These are phyloP conservation scores for Penicillium paxilli DNA, from an alignment of 495 filamentous ascomycete genomes.

Conservation along the genomic window DNA sequence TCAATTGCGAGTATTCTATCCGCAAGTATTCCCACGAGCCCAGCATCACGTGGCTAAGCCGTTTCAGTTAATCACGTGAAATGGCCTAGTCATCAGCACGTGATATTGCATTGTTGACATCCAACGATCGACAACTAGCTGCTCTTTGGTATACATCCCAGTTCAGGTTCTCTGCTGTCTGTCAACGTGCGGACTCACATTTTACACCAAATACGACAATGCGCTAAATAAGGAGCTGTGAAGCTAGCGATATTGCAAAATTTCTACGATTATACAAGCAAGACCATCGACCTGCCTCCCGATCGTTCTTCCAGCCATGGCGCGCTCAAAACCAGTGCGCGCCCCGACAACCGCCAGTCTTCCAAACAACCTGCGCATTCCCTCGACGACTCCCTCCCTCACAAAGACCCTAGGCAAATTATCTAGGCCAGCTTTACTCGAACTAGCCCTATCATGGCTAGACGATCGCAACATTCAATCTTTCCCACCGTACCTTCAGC, in stretches of 20 bases:
- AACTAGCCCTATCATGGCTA: slow-evolving; percentile 73
- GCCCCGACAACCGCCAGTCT: slow-evolving; percentile 51
- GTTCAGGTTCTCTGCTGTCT: too few species aligned
- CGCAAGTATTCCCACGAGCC: too few species aligned
- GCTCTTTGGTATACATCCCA: too few species aligned
- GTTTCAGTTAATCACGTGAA: too few species aligned
- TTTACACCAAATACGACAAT: not conserved
- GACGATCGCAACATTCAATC: slow-evolving; percentile 57
- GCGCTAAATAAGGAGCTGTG: not conserved
- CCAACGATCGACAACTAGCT: too few species aligned
- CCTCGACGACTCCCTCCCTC: slow-evolving; percentile 62
- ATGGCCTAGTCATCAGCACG: slow-evolving; percentile 21
- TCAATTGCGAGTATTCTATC: too few species aligned
- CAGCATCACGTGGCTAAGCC: too few species aligned
- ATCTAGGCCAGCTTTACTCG: slow-evolving; percentile 66
- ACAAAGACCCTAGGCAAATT: slow-evolving; percentile 65
- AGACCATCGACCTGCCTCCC: not conserved
- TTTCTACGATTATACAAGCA: too few species aligned
- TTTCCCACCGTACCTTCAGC: slow-evolving; percentile 46
- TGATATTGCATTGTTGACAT: slow-evolving; percentile 18
- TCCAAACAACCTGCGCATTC: slow-evolving; percentile 57
- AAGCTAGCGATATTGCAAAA: not conserved
- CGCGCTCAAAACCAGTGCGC: slow-evolving; percentile 41
- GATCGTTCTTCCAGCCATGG: slow-evolving; percentile 27
- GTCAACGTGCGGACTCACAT: slow-evolving; percentile 6